These are phyloP conservation scores for Aspergillus funiculosus DNA, from an alignment of 495 filamentous ascomycete genomes.

Conservation along the genomic window DNA sequence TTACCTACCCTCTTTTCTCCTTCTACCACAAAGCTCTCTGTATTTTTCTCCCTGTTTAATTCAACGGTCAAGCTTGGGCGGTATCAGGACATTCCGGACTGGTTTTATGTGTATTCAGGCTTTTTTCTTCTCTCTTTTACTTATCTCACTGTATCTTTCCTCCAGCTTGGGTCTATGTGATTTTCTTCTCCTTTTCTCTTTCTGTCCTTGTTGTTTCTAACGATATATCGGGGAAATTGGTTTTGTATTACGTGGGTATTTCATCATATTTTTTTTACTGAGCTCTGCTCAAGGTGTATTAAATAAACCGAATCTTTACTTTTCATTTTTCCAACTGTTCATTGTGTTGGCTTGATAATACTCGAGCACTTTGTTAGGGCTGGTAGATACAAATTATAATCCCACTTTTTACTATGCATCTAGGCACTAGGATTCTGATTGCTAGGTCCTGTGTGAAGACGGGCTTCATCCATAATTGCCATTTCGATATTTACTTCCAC, in stretches of 20 bases:
- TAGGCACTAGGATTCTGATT: no score
- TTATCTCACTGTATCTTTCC: constrained; percentile 2
- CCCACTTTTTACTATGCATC: no score
- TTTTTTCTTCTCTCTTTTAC: background rate
- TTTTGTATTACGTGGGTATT: background rate
- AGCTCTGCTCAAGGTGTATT: constrained; percentile 27
- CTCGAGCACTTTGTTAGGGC: no score
- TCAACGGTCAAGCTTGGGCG: constrained; percentile 7
- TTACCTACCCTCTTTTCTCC: constrained; percentile 4
- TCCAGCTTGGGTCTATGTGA: constrained; percentile 3
- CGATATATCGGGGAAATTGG: constrained; percentile 18
- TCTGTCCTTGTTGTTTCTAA: constrained; percentile 6
- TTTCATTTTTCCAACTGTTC: background rate
- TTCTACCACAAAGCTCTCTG: constrained; percentile 3
- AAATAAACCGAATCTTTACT: constrained; percentile 21
- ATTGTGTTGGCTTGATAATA: background rate
- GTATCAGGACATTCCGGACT: constrained; percentile 7
- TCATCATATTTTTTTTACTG: constrained; percentile 13
- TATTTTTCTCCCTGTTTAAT: constrained; percentile 1
- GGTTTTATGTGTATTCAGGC: constrained; percentile 8
- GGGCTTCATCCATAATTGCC: no score
- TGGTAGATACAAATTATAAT: no score
- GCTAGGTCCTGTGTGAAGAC: no score
- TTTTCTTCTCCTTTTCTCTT: background rate
- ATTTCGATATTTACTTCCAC: no score